A percentile compares a stretch with the other conserved stretches of the same genome.
Conservation (phyloP, 208 protist genomes). For the Trypanosoma boissoni region DNA sequence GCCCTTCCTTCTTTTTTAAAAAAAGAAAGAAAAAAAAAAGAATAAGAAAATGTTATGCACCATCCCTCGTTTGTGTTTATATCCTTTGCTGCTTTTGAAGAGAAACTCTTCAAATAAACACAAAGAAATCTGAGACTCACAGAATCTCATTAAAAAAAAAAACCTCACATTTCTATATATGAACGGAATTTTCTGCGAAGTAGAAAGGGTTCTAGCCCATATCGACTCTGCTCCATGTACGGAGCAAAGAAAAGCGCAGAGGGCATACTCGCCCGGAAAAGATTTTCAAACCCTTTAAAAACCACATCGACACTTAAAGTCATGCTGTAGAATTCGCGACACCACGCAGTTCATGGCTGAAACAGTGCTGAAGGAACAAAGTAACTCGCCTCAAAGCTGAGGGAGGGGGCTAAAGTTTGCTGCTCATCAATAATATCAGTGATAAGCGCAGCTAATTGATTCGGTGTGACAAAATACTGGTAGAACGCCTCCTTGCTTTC, state of each 20-base stretch:
- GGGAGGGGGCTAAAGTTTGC: too few relatives aligned
- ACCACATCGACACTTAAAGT: constrained; percentile 16
- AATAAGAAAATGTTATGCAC: constrained; percentile 7
- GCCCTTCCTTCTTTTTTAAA: background rate
- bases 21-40: background rate
- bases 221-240: constrained; percentile 34
- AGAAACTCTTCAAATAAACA: constrained; percentile 1
- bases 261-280: constrained; percentile 38
- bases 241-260: constrained; percentile 36
- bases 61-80: background rate
- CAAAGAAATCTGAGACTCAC: background rate
- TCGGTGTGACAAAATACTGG: constrained; percentile 38
- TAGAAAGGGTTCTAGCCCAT: constrained; percentile 48
- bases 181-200: constrained; percentile 34
- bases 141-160: background rate
- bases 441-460: constrained; percentile 21
- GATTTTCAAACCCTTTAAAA: constrained; percentile 35
- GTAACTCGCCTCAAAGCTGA: constrained; percentile 43
- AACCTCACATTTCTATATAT: constrained; percentile 19
- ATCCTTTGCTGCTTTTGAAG: background rate
- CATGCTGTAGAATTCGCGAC: constrained; percentile 24
- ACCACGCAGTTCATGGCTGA: constrained; percentile 24
- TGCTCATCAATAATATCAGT: constrained; percentile 25
- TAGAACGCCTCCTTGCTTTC: constrained; percentile 20
- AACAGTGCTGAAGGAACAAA: constrained; percentile 26